Percentiles rank a stretch among this genome's conserved stretches.
Evolutionary conservation across 2,329 filamentous ascomycete genomes (phyloP).

Genomic region (Bretziella fagacearum): DNA sequence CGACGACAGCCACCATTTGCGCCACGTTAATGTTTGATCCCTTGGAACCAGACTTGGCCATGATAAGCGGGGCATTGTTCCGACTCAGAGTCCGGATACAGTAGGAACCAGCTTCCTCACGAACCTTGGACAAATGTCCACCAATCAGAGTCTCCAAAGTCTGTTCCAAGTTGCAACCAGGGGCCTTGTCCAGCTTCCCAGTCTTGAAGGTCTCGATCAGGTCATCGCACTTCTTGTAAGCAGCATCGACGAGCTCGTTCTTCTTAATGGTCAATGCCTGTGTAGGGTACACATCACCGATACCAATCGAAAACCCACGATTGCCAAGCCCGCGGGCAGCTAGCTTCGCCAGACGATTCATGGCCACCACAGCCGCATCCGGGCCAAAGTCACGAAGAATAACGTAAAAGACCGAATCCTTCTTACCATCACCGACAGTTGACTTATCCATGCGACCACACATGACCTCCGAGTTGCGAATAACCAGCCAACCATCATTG

Average conservation of each 20-base stretch:
- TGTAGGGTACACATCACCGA: conserved; percentile 83
- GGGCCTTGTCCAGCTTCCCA: conserved; percentile 67
- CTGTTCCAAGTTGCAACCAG: conserved; percentile 80
- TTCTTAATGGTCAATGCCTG: conserved; percentile 54
- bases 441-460: conserved; percentile 96
- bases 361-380: conserved; percentile 70
- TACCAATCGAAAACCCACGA: conserved; percentile 88
- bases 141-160: conserved; percentile 84
- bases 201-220: conserved; percentile 65
- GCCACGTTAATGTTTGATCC: conserved; percentile 96
- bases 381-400: conserved; percentile 90
- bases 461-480: conserved; percentile 95
- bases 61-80: conserved; percentile 84
- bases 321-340: conserved; percentile 80
- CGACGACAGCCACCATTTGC: conserved; percentile 95
- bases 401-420: conserved; percentile 93
- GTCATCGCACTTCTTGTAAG: conserved; percentile 68
- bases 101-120: conserved; percentile 76
- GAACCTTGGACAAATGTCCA: conserved; percentile 79
- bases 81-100: conserved; percentile 81
- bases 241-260: conserved; percentile 54
- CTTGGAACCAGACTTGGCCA: conserved; percentile 95
- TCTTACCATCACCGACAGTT: conserved; percentile 92
- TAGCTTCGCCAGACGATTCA: conserved; percentile 85
- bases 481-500: conserved; percentile 78